A percentile compares a stretch with the other conserved stretches of the same genome.
phyloP scores from a whole-genome alignment of 352 stramenopile species.

The Phytophthora uliginosa region DNA sequence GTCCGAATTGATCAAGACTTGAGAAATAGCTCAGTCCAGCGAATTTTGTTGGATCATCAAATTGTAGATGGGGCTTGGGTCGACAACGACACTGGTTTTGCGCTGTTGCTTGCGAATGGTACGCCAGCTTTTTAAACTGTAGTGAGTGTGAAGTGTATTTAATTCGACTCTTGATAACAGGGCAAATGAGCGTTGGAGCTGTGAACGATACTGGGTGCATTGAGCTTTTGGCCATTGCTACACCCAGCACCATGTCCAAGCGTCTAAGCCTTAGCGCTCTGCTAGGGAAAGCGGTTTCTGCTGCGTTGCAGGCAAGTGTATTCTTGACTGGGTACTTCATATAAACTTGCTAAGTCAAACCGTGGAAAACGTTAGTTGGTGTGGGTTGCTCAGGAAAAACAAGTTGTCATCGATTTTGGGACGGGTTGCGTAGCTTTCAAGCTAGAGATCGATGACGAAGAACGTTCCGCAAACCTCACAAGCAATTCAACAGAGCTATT shows the following conservation, averaged over 20 bases:
- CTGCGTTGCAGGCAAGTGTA: slow-evolving; percentile 27
- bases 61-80: slow-evolving; percentile 29
- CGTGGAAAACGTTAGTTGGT: slow-evolving; percentile 20
- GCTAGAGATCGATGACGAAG: slow-evolving; percentile 19
- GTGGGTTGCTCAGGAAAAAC: slow-evolving; percentile 25
- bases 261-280: slow-evolving; percentile 32
- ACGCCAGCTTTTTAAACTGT: slow-evolving; percentile 1
- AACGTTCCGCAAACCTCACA: not conserved
- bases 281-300: slow-evolving; percentile 20
- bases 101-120: slow-evolving; percentile 45
- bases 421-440: slow-evolving; percentile 17
- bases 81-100: slow-evolving; percentile 23
- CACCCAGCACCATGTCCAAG: slow-evolving; percentile 27
- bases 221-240: slow-evolving; percentile 24
- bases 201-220: slow-evolving; percentile 3
- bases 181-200: slow-evolving; percentile 34
- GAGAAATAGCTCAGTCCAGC: slow-evolving; percentile 8
- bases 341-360: not conserved
- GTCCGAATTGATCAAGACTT: slow-evolving; percentile 26
- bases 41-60: slow-evolving; percentile 19
- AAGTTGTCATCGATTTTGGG: slow-evolving; percentile 29
- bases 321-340: not conserved
- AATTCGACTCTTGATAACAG: slow-evolving; percentile 20
- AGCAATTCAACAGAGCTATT: not conserved
- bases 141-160: not conserved